Conservation (phyloP, 73 alveolate species). For the Effrenium voratum region DNA sequence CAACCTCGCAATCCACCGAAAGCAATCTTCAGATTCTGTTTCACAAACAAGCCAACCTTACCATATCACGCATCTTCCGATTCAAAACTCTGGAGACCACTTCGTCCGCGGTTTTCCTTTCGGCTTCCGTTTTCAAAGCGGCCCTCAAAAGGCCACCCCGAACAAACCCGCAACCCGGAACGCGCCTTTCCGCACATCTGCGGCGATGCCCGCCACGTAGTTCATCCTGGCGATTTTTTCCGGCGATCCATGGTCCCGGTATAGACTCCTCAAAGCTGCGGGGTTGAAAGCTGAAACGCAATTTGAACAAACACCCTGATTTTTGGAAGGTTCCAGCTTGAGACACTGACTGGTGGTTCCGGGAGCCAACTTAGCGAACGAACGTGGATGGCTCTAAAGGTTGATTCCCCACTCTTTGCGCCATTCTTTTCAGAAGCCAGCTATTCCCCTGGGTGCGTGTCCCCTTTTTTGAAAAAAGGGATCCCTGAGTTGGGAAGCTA, state of each 20-base stretch:
- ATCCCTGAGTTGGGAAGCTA: too few species aligned
- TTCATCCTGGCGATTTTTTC: conserved; percentile 50
- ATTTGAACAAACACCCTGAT: too few species aligned
- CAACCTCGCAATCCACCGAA: too few species aligned
- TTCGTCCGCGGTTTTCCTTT: background rate
- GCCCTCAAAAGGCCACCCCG: background rate
- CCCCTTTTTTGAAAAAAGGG: too few species aligned
- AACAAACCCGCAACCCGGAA: background rate
- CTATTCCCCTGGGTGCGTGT: too few species aligned
- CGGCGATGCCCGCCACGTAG: conserved; percentile 53
- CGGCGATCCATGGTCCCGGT: background rate
- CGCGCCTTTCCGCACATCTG: conserved; percentile 60
- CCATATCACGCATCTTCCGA: background rate
- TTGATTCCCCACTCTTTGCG: too few species aligned
- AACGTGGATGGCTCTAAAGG: too few species aligned
- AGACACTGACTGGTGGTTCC: too few species aligned
- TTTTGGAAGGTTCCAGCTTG: too few species aligned
- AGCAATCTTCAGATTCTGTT: background rate
- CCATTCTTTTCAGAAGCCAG: too few species aligned
- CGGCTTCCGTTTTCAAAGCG: background rate
- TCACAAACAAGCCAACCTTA: background rate
- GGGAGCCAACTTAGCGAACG: too few species aligned
- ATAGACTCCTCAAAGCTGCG: background rate
- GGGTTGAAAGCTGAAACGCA: too few species aligned
- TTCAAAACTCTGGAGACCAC: background rate